These are phyloP conservation scores for Hypoxylon subgilvum DNA, from an alignment of 495 filamentous ascomycete genomes.

Conservation along the genomic window DNA sequence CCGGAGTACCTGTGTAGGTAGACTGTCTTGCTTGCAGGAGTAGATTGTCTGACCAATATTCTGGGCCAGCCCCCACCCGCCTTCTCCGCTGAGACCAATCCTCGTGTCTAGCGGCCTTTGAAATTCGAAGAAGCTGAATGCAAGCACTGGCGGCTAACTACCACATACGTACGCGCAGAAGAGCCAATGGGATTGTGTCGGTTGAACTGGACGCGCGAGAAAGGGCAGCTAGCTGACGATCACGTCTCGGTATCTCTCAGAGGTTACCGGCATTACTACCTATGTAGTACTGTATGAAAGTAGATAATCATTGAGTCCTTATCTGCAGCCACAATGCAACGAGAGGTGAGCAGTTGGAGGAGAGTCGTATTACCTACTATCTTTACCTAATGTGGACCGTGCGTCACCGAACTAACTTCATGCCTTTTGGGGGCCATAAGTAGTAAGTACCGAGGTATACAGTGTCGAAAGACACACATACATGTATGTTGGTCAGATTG, in stretches of 20 bases:
- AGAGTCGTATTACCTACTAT: no score
- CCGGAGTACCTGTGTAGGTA: slow-evolving; percentile 14
- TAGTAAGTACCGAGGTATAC: background rate
- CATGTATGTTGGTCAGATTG: no score
- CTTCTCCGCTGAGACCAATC: slow-evolving; percentile 3
- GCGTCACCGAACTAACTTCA: slow-evolving; percentile 24
- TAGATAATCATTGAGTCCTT: no score
- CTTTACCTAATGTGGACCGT: no score
- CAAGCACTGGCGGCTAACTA: slow-evolving; percentile 26
- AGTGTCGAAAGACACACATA: no score
- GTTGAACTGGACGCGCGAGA: slow-evolving; percentile 7
- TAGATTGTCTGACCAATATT: slow-evolving; percentile 14
- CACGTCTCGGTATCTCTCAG: background rate
- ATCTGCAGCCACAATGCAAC: no score
- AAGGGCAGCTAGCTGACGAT: slow-evolving; percentile 14
- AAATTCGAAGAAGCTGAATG: slow-evolving; percentile 23
- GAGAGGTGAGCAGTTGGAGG: no score
- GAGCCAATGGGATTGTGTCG: slow-evolving; percentile 11
- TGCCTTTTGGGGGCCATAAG: slow-evolving; percentile 23
- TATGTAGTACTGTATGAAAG: background rate
- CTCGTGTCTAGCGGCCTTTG: slow-evolving; percentile 11
- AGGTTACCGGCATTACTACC: background rate
- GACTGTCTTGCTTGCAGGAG: slow-evolving; percentile 19
- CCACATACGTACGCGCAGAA: background rate
- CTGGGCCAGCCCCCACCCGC: slow-evolving; percentile 26